These are phyloP conservation scores for Phaffomyces antillensis DNA, from an alignment of 805 yeast species.

Conservation along the genomic window DNA sequence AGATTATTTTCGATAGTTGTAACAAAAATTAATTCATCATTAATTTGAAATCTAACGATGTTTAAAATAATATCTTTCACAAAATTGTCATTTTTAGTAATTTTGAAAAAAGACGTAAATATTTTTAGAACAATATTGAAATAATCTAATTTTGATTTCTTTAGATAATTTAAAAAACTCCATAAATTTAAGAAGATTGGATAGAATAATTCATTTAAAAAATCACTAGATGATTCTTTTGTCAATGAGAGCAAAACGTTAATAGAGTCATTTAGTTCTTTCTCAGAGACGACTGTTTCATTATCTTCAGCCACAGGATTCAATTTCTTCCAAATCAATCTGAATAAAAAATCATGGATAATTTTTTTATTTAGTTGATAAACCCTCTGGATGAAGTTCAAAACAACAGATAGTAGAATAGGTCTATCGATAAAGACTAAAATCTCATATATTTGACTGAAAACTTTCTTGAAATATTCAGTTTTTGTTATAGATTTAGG, in stretches of 20 bases:
- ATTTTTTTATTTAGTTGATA: slow-evolving; percentile 44
- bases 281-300: slow-evolving; percentile 34
- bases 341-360: slow-evolving; percentile 52
- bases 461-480: slow-evolving; percentile 51
- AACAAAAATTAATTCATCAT: slow-evolving; percentile 29
- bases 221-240: slow-evolving; percentile 33
- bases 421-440: slow-evolving; percentile 58
- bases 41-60: slow-evolving; percentile 24
- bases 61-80: slow-evolving; percentile 25
- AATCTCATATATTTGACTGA: slow-evolving; percentile 54
- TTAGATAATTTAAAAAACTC: slow-evolving; percentile 30
- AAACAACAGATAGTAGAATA: slow-evolving; percentile 46
- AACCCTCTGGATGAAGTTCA: slow-evolving; percentile 45
- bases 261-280: slow-evolving; percentile 50
- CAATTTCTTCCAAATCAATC: slow-evolving; percentile 39
- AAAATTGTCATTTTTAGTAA: slow-evolving; percentile 22
- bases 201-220: slow-evolving; percentile 27
- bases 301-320: slow-evolving; percentile 27
- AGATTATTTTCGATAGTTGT: slow-evolving; percentile 30
- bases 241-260: slow-evolving; percentile 61
- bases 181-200: slow-evolving; percentile 28
- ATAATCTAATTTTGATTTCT: slow-evolving; percentile 24
- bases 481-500: slow-evolving; percentile 44
- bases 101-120: slow-evolving; percentile 26
- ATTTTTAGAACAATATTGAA: slow-evolving; percentile 26